These are phyloP conservation scores for Epichloe glyceriae DNA, from an alignment of 2,329 filamentous ascomycete genomes.

Conservation along the genomic window DNA sequence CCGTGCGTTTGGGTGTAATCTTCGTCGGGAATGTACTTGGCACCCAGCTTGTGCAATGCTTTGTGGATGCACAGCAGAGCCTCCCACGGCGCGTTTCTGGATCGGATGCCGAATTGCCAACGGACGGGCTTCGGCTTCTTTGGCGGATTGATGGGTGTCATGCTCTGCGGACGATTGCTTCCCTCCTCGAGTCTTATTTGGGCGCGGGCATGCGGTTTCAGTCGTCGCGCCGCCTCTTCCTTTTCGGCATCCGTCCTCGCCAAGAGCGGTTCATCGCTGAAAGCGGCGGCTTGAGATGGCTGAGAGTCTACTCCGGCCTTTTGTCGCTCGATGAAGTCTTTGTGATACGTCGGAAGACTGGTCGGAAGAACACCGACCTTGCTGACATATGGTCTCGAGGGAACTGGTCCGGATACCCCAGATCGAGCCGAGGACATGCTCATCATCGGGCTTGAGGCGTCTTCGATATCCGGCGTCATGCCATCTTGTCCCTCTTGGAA, in stretches of 20 bases:
- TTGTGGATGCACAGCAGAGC: constrained; percentile 93
- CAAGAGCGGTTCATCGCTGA: constrained; percentile 34
- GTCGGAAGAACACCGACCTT: constrained; percentile 88
- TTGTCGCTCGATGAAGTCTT: constrained; percentile 71
- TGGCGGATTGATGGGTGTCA: constrained; percentile 48
- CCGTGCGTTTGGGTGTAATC: constrained; percentile 38
- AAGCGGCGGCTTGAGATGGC: constrained; percentile 28
- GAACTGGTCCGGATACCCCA: constrained; percentile 33
- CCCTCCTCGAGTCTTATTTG: constrained; percentile 55
- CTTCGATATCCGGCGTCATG: constrained; percentile 22
- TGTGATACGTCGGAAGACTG: constrained; percentile 81
- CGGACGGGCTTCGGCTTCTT: constrained; percentile 72
- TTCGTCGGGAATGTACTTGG: constrained; percentile 67
- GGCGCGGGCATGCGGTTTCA: constrained; percentile 74
- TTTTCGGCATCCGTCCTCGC: constrained; percentile 59
- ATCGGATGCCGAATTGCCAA: constrained; percentile 97
- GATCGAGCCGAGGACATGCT: constrained; percentile 44
- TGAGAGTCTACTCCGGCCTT: constrained; percentile 37
- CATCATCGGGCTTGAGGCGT: constrained; percentile 35
- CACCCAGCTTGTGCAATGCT: constrained; percentile 74
- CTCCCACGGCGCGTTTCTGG: constrained; percentile 85
- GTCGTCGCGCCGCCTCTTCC: constrained; percentile 63
- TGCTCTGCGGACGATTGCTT: constrained; percentile 44
- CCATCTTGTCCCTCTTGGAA: constrained; percentile 21
- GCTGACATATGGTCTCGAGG: constrained; percentile 51